phyloP scores from a whole-genome alignment of 1,139 yeast species.

The Candida sanyaensis region DNA sequence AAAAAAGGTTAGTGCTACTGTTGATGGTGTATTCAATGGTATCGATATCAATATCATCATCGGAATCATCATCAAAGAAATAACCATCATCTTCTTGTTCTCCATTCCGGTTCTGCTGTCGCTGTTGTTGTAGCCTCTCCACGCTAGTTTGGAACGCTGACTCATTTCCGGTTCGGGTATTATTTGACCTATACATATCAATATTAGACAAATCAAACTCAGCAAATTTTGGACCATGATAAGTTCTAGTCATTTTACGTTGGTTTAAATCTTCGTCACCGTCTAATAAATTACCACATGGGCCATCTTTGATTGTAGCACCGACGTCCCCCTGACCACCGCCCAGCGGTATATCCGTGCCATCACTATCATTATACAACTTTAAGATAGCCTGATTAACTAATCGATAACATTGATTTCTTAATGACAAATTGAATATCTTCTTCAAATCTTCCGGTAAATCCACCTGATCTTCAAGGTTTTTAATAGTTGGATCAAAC shows the following conservation, averaged over 20 bases:
- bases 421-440: constrained; percentile 53
- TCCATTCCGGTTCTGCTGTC: not conserved
- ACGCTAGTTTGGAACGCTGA: too few species aligned
- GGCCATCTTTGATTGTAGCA: not conserved
- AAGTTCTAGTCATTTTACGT: constrained; percentile 10
- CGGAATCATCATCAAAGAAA: constrained; percentile 11
- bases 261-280: constrained; percentile 5
- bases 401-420: constrained; percentile 59
- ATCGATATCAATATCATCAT: constrained; percentile 9
- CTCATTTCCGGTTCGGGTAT: not conserved
- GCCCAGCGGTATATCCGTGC: constrained; percentile 13
- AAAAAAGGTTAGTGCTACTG: constrained; percentile 3
- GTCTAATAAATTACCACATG: constrained; percentile 3
- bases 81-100: constrained; percentile 9
- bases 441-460: constrained; percentile 55
- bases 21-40: constrained; percentile 13
- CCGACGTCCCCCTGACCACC: constrained; percentile 12
- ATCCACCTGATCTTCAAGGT: constrained; percentile 39
- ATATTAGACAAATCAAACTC: constrained; percentile 19
- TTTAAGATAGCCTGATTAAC: constrained; percentile 54
- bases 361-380: constrained; percentile 19
- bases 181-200: constrained; percentile 7
- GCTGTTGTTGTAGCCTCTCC: not conserved
- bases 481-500: constrained; percentile 36
- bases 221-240: constrained; percentile 19